Evolutionary conservation across 441 rosid species (phyloP), one percentile per base, ranked within the genome.

Genomic region (Pelargonium citronellum): DNA sequence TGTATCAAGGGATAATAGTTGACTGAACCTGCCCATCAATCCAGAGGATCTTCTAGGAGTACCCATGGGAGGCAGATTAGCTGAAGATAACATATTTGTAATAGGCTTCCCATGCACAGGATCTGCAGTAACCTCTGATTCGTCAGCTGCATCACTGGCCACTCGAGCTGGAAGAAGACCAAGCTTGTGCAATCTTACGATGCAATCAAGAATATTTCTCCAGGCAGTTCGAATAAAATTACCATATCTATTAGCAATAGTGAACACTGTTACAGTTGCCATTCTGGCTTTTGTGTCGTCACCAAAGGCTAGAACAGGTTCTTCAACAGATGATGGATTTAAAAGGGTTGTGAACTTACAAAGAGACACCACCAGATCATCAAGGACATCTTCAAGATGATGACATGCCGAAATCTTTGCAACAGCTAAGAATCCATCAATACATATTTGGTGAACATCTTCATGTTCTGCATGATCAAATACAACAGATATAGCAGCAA

Each of bases 101-200:
- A 86, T 79, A 69, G 95, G 98, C 75, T 88, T 90, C 72, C 91
- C 95, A 68, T 86, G 96, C 63, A 82, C 79, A 51, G 84, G 86
- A 55, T 91, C 99, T 64, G 95, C 77, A 74, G 97, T 78, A 77
- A 84, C 75, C 82, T 95, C 97, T 9, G 96, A 87, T 78, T 89
- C 99, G 76, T 92, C 99, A 72, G 97, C 92, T 64, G 95, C 92
- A 83, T 91, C 97, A 85, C 95, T 92, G 69, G 97, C 97, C 63
- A 92, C 97, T 69, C 95, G 91, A 70, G 99, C 98, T 74, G 99
- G 97, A 68, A 95, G 92, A 85, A 91, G 97, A 73, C 99, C 99
- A 55, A 89, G 92, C 78, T 91, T 95, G 89, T 91, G 97, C 74
- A 95, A 80, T 74, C 96, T 84, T 68, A 95, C 79, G 73, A 95